A percentile compares a stretch with the other conserved stretches of the same genome.
These are phyloP conservation scores for Selaginella tamariscina DNA, from an alignment of 75 land plant species.

Conservation along the genomic window DNA sequence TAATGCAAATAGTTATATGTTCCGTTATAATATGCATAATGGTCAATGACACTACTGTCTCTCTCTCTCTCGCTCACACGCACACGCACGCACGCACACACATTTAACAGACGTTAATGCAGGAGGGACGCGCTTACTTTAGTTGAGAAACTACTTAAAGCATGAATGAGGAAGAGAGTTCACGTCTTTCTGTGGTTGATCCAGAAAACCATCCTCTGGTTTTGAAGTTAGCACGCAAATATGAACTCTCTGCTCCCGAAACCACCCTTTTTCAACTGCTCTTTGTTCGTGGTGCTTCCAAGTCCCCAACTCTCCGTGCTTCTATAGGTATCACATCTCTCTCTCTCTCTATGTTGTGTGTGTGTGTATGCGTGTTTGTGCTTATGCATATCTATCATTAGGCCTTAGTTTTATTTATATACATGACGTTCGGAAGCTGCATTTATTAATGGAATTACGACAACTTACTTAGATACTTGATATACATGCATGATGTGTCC, in stretches of 20 bases:
- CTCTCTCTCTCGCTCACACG: not conserved
- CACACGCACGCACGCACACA: not conserved
- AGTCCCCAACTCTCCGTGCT: conserved; percentile 17
- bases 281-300: conserved; percentile 28
- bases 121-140: conserved; percentile 15
- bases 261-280: conserved; percentile 22
- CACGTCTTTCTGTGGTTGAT: conserved; percentile 18
- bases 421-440: no score
- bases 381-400: not conserved
- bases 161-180: not conserved
- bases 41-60: not conserved
- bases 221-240: conserved; percentile 15
- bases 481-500: no score
- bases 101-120: not conserved
- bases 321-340: conserved; percentile 11
- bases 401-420: conserved; percentile 9
- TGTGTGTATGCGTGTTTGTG: not conserved
- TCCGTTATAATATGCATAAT: not conserved
- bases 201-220: conserved; percentile 16
- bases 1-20: not conserved
- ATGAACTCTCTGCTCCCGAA: conserved; percentile 16
- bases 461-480: no score
- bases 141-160: conserved; percentile 15
- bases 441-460: no score
- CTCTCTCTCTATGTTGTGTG: not conserved